A percentile compares a stretch with the other conserved stretches of the same genome.
These are phyloP conservation scores for Schizosaccharomyces osmophilus DNA, from an alignment of 805 yeast species.

Conservation along the genomic window DNA sequence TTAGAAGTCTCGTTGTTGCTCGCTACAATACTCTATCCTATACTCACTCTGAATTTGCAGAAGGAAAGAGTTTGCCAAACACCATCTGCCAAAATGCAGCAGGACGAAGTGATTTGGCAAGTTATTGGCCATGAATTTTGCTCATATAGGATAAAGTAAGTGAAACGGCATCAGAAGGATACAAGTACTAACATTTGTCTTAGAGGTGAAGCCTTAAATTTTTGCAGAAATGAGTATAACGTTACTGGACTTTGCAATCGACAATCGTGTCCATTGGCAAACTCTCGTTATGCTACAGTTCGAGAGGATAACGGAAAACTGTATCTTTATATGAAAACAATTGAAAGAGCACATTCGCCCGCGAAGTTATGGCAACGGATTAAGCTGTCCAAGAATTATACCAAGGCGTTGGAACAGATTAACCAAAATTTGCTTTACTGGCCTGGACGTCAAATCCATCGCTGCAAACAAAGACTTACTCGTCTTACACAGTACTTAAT, in stretches of 20 bases:
- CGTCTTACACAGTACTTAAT: constrained; percentile 86
- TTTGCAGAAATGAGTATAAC: constrained; percentile 88
- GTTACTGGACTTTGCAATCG: constrained; percentile 78
- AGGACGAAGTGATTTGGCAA: constrained; percentile 83
- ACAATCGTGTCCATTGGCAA: constrained; percentile 89
- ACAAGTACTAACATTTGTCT: constrained; percentile 19
- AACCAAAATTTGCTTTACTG: constrained; percentile 75
- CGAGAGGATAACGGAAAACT: constrained; percentile 56
- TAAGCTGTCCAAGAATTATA: constrained; percentile 67
- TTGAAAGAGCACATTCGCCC: constrained; percentile 93
- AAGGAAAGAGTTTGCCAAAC: not conserved
- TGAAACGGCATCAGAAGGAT: not conserved
- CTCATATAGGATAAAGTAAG: constrained; percentile 56
- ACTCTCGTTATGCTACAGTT: constrained; percentile 72
- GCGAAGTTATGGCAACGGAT: constrained; percentile 86
- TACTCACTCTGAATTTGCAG: constrained; percentile 15
- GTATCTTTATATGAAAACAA: constrained; percentile 83
- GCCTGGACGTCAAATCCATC: constrained; percentile 76
- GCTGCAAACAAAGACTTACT: constrained; percentile 88
- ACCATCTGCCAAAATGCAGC: not conserved
- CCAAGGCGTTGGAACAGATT: constrained; percentile 66
- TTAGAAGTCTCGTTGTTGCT: not conserved
- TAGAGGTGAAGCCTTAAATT: constrained; percentile 49
- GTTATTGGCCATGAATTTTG: constrained; percentile 88
- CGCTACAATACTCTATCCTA: not conserved